A percentile compares a stretch with the other conserved stretches of the same genome.
Evolutionary conservation across 2,329 filamentous ascomycete species (phyloP).

Genomic region (Phoma herbarum): DNA sequence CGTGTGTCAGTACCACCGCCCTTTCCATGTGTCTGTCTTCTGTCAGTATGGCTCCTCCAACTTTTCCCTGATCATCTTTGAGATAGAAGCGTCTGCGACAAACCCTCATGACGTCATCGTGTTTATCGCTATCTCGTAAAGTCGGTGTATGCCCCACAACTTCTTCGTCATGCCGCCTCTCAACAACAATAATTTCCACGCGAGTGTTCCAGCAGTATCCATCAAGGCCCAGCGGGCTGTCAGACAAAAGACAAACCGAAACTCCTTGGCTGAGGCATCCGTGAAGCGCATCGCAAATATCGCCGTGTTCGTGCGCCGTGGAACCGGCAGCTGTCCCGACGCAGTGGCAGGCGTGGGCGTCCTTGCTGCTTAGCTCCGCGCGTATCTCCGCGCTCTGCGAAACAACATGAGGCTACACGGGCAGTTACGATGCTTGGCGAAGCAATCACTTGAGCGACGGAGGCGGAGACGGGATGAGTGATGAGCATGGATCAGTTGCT

Average conservation of each 20-base stretch:
- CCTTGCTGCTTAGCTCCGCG: constrained; percentile 6
- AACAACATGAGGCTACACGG: background rate
- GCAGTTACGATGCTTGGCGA: background rate
- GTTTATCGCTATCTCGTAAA: constrained; percentile 14
- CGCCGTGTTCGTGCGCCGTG: constrained; percentile 4
- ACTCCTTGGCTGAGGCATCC: constrained; percentile 20
- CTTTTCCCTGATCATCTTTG: too few species aligned
- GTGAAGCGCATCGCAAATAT: constrained; percentile 19
- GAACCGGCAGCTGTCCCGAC: constrained; percentile 8
- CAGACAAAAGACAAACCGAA: constrained; percentile 20
- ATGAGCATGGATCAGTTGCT: background rate
- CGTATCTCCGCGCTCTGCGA: constrained; percentile 3
- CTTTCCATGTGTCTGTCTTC: too few species aligned
- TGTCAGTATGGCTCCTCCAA: background rate
- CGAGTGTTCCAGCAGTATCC: constrained; percentile 4
- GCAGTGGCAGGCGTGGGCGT: background rate
- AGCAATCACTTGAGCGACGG: background rate
- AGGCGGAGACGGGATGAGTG: background rate
- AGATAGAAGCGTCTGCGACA: background rate
- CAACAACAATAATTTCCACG: constrained; percentile 13
- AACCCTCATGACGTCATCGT: constrained; percentile 15
- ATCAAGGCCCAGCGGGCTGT: constrained; percentile 6
- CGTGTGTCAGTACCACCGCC: background rate
- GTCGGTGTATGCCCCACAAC: constrained; percentile 12
- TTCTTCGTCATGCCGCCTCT: constrained; percentile 16